Percentiles rank a stretch among this genome's conserved stretches.
Conservation (phyloP, 169 alveolate species). For the Cryptosporidium sp. region DNA sequence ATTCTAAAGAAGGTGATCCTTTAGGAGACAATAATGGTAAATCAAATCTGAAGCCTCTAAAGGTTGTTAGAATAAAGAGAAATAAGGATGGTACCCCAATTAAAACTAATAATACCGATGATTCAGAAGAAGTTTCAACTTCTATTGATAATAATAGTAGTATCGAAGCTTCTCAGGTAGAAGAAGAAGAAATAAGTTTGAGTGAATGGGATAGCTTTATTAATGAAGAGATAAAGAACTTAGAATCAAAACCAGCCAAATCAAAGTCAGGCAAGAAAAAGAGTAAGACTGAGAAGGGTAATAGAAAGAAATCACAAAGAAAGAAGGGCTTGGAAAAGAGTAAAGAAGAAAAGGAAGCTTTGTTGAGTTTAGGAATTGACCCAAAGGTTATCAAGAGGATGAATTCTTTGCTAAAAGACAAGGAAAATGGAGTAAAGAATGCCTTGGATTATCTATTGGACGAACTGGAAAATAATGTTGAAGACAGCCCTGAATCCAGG, state of each 20-base stretch:
- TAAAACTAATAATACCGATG: too few species aligned
- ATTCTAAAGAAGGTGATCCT: not conserved
- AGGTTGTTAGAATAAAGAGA: not conserved
- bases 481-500: not conserved
- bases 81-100: not conserved
- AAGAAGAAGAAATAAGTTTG: conserved; percentile 26
- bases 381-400: conserved; percentile 46
- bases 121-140: not conserved
- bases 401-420: conserved; percentile 36
- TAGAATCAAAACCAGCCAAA: not conserved
- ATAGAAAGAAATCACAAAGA: not conserved
- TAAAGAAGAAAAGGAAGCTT: conserved; percentile 38
- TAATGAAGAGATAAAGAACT: conserved; percentile 8
- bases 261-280: not conserved
- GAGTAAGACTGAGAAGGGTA: not conserved
- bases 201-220: conserved; percentile 70
- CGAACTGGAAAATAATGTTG: conserved; percentile 31
- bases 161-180: conserved; percentile 18
- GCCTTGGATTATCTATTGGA: conserved; percentile 56
- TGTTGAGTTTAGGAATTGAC: conserved; percentile 12
- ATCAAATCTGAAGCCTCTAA: not conserved
- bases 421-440: conserved; percentile 29
- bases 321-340: conserved; percentile 25
- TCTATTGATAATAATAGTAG: not conserved
- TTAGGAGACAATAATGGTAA: not conserved